These are phyloP conservation scores for Clarireedia paspali DNA, from an alignment of 2,329 filamentous ascomycete genomes.

Conservation along the genomic window DNA sequence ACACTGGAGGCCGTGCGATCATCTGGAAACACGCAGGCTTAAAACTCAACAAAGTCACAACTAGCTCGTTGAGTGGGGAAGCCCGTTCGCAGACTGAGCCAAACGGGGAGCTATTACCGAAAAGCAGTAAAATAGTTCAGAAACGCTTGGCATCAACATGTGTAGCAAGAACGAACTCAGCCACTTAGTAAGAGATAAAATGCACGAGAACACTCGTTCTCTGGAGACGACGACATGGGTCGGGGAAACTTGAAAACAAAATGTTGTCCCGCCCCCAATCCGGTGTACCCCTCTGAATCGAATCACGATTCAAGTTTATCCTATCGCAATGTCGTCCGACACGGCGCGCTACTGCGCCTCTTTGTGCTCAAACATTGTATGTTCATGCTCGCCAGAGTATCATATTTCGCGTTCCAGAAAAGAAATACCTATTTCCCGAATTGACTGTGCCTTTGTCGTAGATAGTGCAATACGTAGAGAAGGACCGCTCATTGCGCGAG, in stretches of 20 bases:
- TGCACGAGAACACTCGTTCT: neutral
- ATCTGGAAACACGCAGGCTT: neutral
- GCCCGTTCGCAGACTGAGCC: neutral
- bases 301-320: neutral
- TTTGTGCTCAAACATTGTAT: neutral
- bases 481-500: too few species aligned
- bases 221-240: neutral
- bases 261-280: neutral
- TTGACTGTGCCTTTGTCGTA: neutral
- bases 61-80: neutral
- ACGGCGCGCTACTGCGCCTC: neutral
- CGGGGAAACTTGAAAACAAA: neutral
- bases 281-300: neutral
- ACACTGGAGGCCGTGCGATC: neutral
- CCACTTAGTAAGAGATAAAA: neutral
- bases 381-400: neutral
- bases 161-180: conserved; percentile 1
- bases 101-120: neutral
- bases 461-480: too few species aligned
- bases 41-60: neutral
- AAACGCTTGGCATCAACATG: neutral
- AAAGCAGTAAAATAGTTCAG: neutral
- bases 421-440: neutral
- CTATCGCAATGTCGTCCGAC: neutral
- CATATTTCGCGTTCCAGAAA: neutral